Evolutionary conservation across 75 land plant species (phyloP), one percentile per base, ranked within the genome.

Genomic region (Selaginella moellendorffii): DNA sequence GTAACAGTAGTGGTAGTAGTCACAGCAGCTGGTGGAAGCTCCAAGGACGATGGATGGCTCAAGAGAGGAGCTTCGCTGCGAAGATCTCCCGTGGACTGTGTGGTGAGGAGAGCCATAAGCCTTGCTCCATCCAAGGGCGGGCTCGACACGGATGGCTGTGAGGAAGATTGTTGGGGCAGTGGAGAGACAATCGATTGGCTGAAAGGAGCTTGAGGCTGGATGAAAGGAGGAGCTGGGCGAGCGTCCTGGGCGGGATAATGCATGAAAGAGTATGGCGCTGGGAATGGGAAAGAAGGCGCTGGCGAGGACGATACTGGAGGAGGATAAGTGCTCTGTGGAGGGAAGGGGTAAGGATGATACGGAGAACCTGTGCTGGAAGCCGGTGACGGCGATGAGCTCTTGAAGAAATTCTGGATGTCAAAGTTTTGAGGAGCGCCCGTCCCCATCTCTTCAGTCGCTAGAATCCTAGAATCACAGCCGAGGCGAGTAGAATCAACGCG

Each of bases 41-140:
- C 69, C 21, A 24, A 21, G 31, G 59, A 29, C 29, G 36, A 77
- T 20, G 25, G 58, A 19, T 60, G 71, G 46, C 24, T 26, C 29
- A 28, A 54, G 27, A 64, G 30, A 27, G 65, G 56, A 20, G 63
- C 69, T 21, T 65, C 60, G 27, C 27, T 65, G 12, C 31, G 23
- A 24, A 54, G 24, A 28, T 65, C 63, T 25, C 36, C 74, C 26
- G 69, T 61, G 29, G 62, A 56, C 28, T 78, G 74, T 17, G 69
- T 64, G 14, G 73, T 77, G 9, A 78, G 30, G 27, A 78, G 80
- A 2, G 74, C 80, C 80, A 70, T 78, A 28, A 77, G 63, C 27
- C 75, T 74, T 22, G 75, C 80, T 17, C 80, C 80, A 58, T 76
- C 80, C 28, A 77, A 52, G 23, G 75, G 53, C 28, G 76, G 72